Percentiles rank a stretch among this genome's conserved stretches.
phyloP scores from a whole-genome alignment of 352 stramenopile species.

The Globisporangium middletonii region DNA sequence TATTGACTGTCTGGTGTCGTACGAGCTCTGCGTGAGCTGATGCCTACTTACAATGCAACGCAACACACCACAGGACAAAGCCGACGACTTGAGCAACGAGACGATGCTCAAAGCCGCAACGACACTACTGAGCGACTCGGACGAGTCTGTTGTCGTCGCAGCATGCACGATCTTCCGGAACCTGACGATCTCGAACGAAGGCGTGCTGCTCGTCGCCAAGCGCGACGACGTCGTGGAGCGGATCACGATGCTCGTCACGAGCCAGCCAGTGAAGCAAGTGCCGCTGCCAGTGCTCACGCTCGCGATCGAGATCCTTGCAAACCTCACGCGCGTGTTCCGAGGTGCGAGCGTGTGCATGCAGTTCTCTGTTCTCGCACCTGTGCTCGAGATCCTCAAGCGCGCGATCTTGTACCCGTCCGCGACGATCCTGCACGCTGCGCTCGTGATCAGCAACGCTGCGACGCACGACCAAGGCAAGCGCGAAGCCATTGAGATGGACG shows the following conservation, averaged over 20 bases:
- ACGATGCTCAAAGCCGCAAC: conserved; percentile 44
- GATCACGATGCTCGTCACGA: conserved; percentile 40
- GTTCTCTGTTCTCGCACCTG: conserved; percentile 33
- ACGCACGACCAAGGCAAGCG: conserved; percentile 51
- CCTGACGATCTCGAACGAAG: conserved; percentile 53
- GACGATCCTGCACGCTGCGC: conserved; percentile 31
- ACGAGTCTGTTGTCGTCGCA: conserved; percentile 39
- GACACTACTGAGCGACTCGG: conserved; percentile 30
- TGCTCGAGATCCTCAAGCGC: conserved; percentile 58
- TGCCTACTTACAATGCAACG: no score
- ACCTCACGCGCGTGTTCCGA: conserved; percentile 52
- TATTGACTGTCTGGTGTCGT: neutral
- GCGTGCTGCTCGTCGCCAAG: conserved; percentile 31
- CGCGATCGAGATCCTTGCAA: conserved; percentile 39
- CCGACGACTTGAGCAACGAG: conserved; percentile 42
- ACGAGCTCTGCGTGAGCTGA: neutral
- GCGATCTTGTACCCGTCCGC: conserved; percentile 32
- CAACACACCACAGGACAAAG: conserved; percentile 13
- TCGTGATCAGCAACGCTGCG: conserved; percentile 47
- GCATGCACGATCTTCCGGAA: conserved; percentile 51
- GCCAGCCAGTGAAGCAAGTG: conserved; percentile 34
- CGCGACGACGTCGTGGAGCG: conserved; percentile 32
- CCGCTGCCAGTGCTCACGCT: conserved; percentile 26
- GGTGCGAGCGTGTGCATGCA: conserved; percentile 34
- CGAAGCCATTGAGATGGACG: conserved; percentile 35